Evolutionary conservation across 805 yeast species (phyloP).

Genomic region (Myxozyma neglecta): DNA sequence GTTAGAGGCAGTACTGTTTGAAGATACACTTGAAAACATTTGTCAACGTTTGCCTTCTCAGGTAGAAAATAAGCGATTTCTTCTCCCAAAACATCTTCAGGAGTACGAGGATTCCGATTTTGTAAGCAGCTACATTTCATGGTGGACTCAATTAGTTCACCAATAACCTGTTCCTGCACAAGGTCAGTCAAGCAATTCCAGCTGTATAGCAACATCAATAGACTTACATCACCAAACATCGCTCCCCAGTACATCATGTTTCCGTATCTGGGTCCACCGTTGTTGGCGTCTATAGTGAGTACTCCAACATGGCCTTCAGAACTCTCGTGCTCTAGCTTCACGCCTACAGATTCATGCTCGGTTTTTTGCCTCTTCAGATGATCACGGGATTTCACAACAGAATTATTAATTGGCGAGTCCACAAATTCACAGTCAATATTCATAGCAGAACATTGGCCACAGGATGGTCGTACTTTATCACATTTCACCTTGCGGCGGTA

Average conservation of each 20-base stretch:
- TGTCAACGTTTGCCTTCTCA: conserved; percentile 10
- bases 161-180: conserved; percentile 4
- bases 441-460: conserved; percentile 20
- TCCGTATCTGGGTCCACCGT: conserved; percentile 20
- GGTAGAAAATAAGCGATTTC: conserved; percentile 12
- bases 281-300: conserved; percentile 13
- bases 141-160: neutral
- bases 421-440: conserved; percentile 17
- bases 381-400: neutral
- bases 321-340: neutral
- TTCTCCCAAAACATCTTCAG: conserved; percentile 6
- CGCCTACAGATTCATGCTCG: neutral
- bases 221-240: conserved; percentile 17
- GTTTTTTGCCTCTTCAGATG: neutral
- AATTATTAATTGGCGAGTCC: neutral
- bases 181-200: too few relatives aligned
- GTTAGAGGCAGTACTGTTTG: conserved; percentile 18
- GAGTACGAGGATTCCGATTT: neutral
- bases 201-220: neutral
- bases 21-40: conserved; percentile 12
- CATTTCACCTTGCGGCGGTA: conserved; percentile 26
- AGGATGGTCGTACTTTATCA: conserved; percentile 16
- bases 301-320: conserved; percentile 5
- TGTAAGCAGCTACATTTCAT: neutral
- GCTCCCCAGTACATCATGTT: conserved; percentile 24